A percentile compares a stretch with the other conserved stretches of the same genome.
Conservation (phyloP, 768 basidiomycete genomes). For the Mycena filopes region DNA sequence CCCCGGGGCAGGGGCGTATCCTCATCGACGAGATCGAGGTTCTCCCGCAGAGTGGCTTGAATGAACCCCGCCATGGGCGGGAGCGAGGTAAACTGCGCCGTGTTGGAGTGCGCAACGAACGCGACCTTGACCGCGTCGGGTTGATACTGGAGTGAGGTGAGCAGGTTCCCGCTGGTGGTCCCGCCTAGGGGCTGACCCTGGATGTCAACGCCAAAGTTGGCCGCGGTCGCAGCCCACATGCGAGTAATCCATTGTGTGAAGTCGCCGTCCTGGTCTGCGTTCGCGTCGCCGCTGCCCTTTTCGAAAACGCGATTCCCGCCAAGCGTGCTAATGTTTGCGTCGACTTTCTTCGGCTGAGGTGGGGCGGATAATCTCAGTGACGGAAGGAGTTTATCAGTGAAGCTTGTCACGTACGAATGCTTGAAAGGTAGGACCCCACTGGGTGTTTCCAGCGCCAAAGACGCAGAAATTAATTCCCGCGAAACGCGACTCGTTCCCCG, state of each 20-base stretch:
- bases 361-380: background rate
- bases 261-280: slow-evolving; percentile 29
- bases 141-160: slow-evolving; percentile 8
- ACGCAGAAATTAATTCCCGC: slow-evolving; percentile 28
- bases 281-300: slow-evolving; percentile 29
- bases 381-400: background rate
- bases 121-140: slow-evolving; percentile 20
- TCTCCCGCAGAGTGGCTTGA: slow-evolving; percentile 8
- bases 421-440: slow-evolving; percentile 31
- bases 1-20: slow-evolving; percentile 24
- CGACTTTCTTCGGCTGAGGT: slow-evolving; percentile 32
- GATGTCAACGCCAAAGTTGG: slow-evolving; percentile 28
- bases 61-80: slow-evolving; percentile 24
- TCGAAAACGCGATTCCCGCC: slow-evolving; percentile 31
- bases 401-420: slow-evolving; percentile 20
- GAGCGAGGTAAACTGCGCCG: background rate
- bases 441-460: slow-evolving; percentile 31
- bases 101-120: slow-evolving; percentile 2
- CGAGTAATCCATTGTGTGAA: slow-evolving; percentile 26
- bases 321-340: slow-evolving; percentile 24
- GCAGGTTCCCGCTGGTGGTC: background rate
- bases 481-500: slow-evolving; percentile 17
- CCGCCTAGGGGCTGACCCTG: background rate
- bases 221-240: slow-evolving; percentile 30
- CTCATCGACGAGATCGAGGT: slow-evolving; percentile 25